A percentile compares a stretch with the other conserved stretches of the same genome.
Conservation (phyloP, 768 basidiomycete genomes). For the Mycena crocata region DNA sequence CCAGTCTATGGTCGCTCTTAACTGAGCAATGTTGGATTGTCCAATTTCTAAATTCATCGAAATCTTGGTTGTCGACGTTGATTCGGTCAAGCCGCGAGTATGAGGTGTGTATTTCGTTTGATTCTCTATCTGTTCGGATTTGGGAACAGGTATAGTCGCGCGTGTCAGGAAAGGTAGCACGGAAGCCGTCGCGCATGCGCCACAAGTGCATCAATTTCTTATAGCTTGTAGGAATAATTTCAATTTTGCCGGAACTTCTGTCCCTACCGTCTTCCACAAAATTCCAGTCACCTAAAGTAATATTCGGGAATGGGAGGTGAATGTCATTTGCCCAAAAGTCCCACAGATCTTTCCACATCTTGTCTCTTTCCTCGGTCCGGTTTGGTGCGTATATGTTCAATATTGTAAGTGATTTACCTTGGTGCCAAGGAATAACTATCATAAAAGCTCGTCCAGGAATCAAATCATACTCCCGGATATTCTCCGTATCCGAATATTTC, state of each 20-base stretch:
- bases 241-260: slow-evolving; percentile 8
- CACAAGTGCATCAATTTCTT: not conserved
- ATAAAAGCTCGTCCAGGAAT: slow-evolving; percentile 30
- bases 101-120: too few species aligned
- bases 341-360: not conserved
- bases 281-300: slow-evolving; percentile 42
- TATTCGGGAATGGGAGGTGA: slow-evolving; percentile 2
- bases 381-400: slow-evolving; percentile 40
- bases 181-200: too few species aligned
- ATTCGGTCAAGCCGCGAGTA: too few species aligned
- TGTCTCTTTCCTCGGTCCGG: not conserved
- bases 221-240: not conserved
- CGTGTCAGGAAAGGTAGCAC: not conserved
- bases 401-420: not conserved
- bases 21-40: too few species aligned
- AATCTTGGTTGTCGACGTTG: too few species aligned
- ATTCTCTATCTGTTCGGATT: too few species aligned
- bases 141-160: too few species aligned
- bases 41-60: too few species aligned
- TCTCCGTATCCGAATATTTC: too few species aligned
- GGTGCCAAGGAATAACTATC: slow-evolving; percentile 30
- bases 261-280: slow-evolving; percentile 37
- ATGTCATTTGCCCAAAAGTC: slow-evolving; percentile 1
- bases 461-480: not conserved
- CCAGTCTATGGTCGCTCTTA: too few species aligned